Percentiles rank a stretch among this genome's conserved stretches.
phyloP scores from a whole-genome alignment of 1,284 basidiomycete species.

The Filobasidium uniguttulatum region DNA sequence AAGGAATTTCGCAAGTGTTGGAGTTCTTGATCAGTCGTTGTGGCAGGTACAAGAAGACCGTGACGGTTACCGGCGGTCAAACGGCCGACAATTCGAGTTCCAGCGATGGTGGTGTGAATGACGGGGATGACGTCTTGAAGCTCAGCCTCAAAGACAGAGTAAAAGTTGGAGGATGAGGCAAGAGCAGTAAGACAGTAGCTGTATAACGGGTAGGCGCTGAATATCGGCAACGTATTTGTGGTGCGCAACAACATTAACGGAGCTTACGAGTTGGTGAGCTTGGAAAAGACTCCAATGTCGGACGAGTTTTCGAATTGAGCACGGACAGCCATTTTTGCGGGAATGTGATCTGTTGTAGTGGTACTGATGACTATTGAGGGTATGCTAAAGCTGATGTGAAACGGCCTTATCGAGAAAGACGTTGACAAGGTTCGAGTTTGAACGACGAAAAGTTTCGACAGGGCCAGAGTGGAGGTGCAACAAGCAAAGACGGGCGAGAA shows the following conservation, averaged over 20 bases:
- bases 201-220: constrained; percentile 1
- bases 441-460: too few relatives aligned
- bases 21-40: constrained; percentile 95
- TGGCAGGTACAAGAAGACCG: constrained; percentile 86
- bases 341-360: too few relatives aligned
- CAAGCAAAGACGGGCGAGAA: too few relatives aligned
- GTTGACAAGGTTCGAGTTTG: too few relatives aligned
- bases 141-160: constrained; percentile 92
- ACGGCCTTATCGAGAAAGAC: too few relatives aligned
- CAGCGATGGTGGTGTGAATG: constrained; percentile 91
- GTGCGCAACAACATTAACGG: background rate
- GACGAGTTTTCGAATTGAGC: constrained; percentile 94
- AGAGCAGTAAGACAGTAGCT: constrained; percentile 84
- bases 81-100: constrained; percentile 86
- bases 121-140: constrained; percentile 88
- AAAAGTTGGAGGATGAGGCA: constrained; percentile 94
- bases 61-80: constrained; percentile 90
- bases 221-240: background rate
- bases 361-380: too few relatives aligned
- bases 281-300: constrained; percentile 88
- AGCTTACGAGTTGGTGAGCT: constrained; percentile 66
- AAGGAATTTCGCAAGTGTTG: constrained; percentile 96
- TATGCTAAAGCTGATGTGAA: too few relatives aligned
- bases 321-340: constrained; percentile 45
- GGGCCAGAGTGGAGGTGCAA: too few relatives aligned